Evolutionary conservation across 179 eudicot genomes (phyloP).

Genomic region (Camellia oleifera): DNA sequence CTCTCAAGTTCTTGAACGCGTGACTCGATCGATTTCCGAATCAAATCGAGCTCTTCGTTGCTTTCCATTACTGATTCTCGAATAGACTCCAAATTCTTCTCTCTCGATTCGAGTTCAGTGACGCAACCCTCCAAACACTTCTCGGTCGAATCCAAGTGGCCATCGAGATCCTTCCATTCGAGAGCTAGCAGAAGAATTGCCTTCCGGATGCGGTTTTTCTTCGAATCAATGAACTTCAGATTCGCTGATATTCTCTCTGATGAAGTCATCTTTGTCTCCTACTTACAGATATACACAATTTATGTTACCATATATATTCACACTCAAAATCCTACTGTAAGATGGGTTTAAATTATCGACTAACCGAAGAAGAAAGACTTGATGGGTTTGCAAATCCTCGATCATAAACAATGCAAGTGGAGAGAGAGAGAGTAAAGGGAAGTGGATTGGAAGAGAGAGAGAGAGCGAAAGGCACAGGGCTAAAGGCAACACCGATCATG

Average conservation of each 20-base stretch:
- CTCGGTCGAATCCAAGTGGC: slow-evolving; percentile 15
- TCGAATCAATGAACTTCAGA: neutral
- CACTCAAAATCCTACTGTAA: too few species aligned
- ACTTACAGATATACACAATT: too few species aligned
- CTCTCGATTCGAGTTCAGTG: slow-evolving; percentile 8
- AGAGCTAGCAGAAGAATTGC: slow-evolving; percentile 5
- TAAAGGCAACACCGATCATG: too few species aligned
- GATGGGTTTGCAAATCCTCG: too few species aligned
- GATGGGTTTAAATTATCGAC: too few species aligned
- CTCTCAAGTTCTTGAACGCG: neutral
- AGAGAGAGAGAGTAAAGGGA: too few species aligned
- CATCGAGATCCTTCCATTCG: slow-evolving; percentile 23
- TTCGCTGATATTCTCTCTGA: slow-evolving; percentile 3
- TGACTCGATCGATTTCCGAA: neutral
- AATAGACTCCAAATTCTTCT: slow-evolving; percentile 12
- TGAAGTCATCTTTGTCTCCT: slow-evolving; percentile 2
- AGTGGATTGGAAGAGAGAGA: too few species aligned
- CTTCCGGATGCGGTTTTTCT: slow-evolving; percentile 8
- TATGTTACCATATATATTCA: too few species aligned
- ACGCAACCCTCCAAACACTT: neutral
- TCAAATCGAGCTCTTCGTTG: slow-evolving; percentile 2
- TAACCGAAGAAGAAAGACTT: too few species aligned
- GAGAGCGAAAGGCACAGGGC: too few species aligned
- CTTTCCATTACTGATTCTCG: neutral
- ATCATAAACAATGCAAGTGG: too few species aligned